phyloP scores from a whole-genome alignment of 2,329 filamentous ascomycete genomes.

The Aspergillus tamarii region DNA sequence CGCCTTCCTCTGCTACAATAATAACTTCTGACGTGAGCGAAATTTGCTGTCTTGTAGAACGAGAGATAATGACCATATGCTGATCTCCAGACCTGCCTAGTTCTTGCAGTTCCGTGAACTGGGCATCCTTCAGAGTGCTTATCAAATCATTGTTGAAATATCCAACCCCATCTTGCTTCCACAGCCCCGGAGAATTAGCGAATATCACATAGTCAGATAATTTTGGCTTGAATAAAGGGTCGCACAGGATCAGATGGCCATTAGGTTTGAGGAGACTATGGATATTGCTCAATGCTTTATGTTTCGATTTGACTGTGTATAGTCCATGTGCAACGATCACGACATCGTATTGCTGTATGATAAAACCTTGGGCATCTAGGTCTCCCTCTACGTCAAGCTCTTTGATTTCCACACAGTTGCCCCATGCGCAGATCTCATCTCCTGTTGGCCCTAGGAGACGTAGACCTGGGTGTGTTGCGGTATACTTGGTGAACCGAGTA shows the following conservation, averaged over 20 bases:
- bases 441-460: not conserved
- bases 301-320: constrained; percentile 11
- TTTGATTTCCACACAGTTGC: constrained; percentile 12
- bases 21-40: constrained; percentile 7
- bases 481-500: constrained; percentile 21
- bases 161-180: not conserved
- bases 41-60: not conserved
- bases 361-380: constrained; percentile 10
- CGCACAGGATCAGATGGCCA: constrained; percentile 23
- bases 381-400: constrained; percentile 15
- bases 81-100: not conserved
- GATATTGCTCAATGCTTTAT: constrained; percentile 17
- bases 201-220: not conserved
- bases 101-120: not conserved
- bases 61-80: not conserved
- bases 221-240: constrained; percentile 4
- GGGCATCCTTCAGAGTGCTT: not conserved
- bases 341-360: constrained; percentile 18
- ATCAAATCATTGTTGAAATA: not conserved
- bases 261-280: constrained; percentile 19
- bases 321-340: constrained; percentile 23
- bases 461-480: constrained; percentile 12
- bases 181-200: not conserved
- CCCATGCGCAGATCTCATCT: constrained; percentile 14
- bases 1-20: constrained; percentile 15